Evolutionary conservation across 257 asterid species (phyloP).

Genomic region (Jacaranda copaia): DNA sequence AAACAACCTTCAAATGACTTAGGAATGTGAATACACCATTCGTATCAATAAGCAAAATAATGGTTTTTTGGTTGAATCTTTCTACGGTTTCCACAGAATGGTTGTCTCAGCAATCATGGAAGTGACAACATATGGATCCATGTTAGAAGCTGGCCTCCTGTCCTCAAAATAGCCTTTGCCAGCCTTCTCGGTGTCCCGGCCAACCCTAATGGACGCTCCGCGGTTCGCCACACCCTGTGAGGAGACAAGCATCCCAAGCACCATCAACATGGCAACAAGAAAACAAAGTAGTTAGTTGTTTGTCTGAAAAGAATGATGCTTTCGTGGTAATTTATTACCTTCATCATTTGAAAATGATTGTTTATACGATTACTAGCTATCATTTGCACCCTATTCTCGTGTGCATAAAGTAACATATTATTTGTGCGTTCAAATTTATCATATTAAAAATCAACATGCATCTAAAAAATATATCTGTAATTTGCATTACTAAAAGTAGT

Average conservation of each 20-base stretch:
- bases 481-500: no score
- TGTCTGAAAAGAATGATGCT: background rate
- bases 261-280: background rate
- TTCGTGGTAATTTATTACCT: no score
- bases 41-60: background rate
- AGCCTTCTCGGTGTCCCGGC: conserved; percentile 77
- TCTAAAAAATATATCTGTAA: no score
- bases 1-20: conserved; percentile 21
- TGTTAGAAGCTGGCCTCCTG: conserved; percentile 80
- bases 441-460: no score
- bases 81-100: conserved; percentile 58
- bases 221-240: conserved; percentile 82
- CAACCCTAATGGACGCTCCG: conserved; percentile 83
- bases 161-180: conserved; percentile 87
- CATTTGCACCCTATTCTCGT: no score
- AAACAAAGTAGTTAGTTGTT: background rate
- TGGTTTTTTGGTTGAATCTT: background rate
- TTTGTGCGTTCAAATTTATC: no score
- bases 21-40: conserved; percentile 8
- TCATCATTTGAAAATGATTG: no score
- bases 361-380: no score
- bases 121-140: conserved; percentile 80
- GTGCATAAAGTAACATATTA: no score
- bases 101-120: conserved; percentile 83
- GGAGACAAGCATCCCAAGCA: background rate